phyloP scores from a whole-genome alignment of 2,329 filamentous ascomycete genomes.

The Diaporthe destruens region DNA sequence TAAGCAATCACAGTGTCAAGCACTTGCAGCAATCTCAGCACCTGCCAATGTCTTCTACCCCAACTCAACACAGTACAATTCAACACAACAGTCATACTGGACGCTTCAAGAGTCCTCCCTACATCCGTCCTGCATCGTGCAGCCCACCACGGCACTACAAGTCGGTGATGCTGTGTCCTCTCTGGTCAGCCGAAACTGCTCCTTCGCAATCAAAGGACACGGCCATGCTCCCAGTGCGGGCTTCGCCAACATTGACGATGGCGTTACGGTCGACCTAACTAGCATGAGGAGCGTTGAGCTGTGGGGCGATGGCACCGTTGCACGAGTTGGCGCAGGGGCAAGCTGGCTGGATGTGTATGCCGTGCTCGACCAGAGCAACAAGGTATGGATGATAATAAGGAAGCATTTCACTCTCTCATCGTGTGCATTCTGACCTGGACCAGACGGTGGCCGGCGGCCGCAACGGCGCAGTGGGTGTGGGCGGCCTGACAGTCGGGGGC shows the following conservation, averaged over 20 bases:
- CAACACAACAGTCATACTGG: slow-evolving; percentile 31
- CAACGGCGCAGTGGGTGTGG: slow-evolving; percentile 30
- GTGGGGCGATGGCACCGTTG: neutral
- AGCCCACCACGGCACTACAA: slow-evolving; percentile 18
- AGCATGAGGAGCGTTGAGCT: slow-evolving; percentile 24
- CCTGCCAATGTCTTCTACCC: slow-evolving; percentile 18
- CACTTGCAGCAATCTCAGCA: slow-evolving; percentile 11
- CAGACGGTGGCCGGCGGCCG: slow-evolving; percentile 31
- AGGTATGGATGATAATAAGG: neutral
- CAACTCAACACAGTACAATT: slow-evolving; percentile 18
- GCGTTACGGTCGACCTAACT: slow-evolving; percentile 32
- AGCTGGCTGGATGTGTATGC: slow-evolving; percentile 24
- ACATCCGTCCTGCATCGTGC: slow-evolving; percentile 15
- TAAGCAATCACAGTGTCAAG: slow-evolving; percentile 19
- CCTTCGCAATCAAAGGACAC: slow-evolving; percentile 26
- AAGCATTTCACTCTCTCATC: neutral
- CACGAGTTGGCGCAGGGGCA: slow-evolving; percentile 19
- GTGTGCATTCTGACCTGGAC: slow-evolving; percentile 3
- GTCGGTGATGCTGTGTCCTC: slow-evolving; percentile 18
- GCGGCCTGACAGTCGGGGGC: slow-evolving; percentile 32
- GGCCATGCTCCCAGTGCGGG: slow-evolving; percentile 30
- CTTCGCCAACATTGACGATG: slow-evolving; percentile 31
- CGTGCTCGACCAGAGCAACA: slow-evolving; percentile 20
- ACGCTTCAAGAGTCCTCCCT: slow-evolving; percentile 22
- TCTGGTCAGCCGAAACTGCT: slow-evolving; percentile 14